A percentile compares a stretch with the other conserved stretches of the same genome.
Evolutionary conservation across 1,284 basidiomycete species (phyloP).

Genomic region (Boletus calvinii): DNA sequence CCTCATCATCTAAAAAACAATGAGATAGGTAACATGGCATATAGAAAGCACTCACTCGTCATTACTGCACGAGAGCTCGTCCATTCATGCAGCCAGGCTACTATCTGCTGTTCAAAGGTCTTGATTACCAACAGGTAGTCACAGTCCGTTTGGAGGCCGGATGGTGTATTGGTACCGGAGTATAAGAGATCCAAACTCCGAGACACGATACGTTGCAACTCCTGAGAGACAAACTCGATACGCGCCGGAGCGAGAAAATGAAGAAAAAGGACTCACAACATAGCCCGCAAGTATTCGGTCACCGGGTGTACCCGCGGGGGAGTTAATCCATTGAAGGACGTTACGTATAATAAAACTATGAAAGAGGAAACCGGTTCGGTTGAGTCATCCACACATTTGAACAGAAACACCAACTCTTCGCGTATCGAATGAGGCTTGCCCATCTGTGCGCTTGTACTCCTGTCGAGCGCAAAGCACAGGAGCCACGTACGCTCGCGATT

Average conservation of each 20-base stretch:
- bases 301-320: slow-evolving; percentile 57
- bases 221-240: slow-evolving; percentile 43
- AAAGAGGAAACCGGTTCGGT: slow-evolving; percentile 3
- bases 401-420: slow-evolving; percentile 67
- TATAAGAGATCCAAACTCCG: slow-evolving; percentile 90
- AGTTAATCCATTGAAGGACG: slow-evolving; percentile 68
- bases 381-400: background rate
- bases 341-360: slow-evolving; percentile 85
- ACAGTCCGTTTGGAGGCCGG: slow-evolving; percentile 83
- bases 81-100: slow-evolving; percentile 71
- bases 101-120: slow-evolving; percentile 80
- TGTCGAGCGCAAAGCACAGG: slow-evolving; percentile 86
- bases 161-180: slow-evolving; percentile 76
- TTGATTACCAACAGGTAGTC: slow-evolving; percentile 86
- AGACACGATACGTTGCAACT: slow-evolving; percentile 84
- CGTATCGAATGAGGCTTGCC: slow-evolving; percentile 85
- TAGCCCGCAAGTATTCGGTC: slow-evolving; percentile 72
- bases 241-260: background rate
- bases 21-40: slow-evolving; percentile 2
- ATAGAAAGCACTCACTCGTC: slow-evolving; percentile 17
- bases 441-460: slow-evolving; percentile 91
- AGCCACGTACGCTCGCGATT: slow-evolving; percentile 96
- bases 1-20: slow-evolving; percentile 30
- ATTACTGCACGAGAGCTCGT: slow-evolving; percentile 26
- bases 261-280: slow-evolving; percentile 48